These are phyloP conservation scores for Solanum lycopersicoides DNA, from an alignment of 257 asterid genomes.

Conservation along the genomic window DNA sequence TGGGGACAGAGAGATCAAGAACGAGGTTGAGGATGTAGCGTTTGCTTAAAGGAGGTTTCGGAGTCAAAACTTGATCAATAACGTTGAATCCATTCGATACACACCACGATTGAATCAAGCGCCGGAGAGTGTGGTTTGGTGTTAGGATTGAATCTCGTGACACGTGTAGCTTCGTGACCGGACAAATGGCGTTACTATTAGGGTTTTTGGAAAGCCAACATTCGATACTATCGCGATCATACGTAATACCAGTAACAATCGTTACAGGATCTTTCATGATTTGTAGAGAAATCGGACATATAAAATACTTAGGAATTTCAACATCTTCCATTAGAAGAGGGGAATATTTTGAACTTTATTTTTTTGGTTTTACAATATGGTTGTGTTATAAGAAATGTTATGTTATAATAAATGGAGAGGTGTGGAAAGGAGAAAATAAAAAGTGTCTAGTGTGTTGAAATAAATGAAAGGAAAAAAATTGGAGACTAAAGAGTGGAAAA, in stretches of 20 bases:
- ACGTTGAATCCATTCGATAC: conserved; percentile 9
- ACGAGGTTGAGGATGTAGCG: conserved; percentile 14
- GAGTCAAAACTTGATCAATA: conserved; percentile 20
- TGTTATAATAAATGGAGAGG: not conserved
- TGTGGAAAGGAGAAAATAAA: not conserved
- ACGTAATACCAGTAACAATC: conserved; percentile 46
- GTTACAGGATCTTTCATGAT: conserved; percentile 70
- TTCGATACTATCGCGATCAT: conserved; percentile 57
- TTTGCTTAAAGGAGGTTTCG: conserved; percentile 15
- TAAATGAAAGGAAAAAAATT: not conserved
- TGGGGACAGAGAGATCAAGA: conserved; percentile 8
- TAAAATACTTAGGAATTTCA: conserved; percentile 50
- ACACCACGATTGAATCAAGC: conserved; percentile 50
- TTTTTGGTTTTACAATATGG: not conserved
- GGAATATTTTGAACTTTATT: not conserved
- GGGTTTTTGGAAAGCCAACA: conserved; percentile 24
- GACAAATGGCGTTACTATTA: conserved; percentile 26
- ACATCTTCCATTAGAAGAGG: conserved; percentile 8
- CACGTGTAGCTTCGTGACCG: conserved; percentile 46
- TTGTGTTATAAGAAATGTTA: not conserved
- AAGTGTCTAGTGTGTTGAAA: not conserved
- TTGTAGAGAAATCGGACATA: conserved; percentile 58
- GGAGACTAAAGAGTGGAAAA: not conserved
- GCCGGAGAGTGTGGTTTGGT: conserved; percentile 53
- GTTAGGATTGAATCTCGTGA: conserved; percentile 22